Evolutionary conservation across 768 basidiomycete species (phyloP).

Genomic region (Termitomyces sp.): DNA sequence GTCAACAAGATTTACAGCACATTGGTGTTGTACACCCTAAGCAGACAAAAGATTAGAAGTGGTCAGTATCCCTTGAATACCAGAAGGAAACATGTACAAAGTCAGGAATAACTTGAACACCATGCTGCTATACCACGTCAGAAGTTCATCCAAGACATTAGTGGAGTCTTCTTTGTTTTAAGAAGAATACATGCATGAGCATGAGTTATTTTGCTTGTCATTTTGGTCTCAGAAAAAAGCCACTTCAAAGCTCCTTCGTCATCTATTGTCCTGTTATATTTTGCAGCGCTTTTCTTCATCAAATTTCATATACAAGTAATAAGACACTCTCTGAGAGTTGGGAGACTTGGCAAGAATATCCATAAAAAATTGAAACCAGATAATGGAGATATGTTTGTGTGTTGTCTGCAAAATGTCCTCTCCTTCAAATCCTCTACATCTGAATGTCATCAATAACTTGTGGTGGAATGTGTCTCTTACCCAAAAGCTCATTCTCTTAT

Average conservation of each 20-base stretch:
- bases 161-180: too few species aligned
- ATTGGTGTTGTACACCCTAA: too few species aligned
- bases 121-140: too few species aligned
- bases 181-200: too few species aligned
- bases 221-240: not conserved
- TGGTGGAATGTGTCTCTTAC: not conserved
- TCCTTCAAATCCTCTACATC: not conserved
- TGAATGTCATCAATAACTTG: not conserved
- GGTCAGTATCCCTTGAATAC: too few species aligned
- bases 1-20: too few species aligned
- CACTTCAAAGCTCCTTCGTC: not conserved
- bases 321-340: not conserved
- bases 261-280: not conserved
- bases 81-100: too few species aligned
- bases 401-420: not conserved
- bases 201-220: too few species aligned
- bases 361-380: constrained; percentile 4
- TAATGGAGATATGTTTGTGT: not conserved
- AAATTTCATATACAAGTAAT: not conserved
- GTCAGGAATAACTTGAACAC: too few species aligned
- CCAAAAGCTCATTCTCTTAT: too few species aligned
- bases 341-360: not conserved
- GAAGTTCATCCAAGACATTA: too few species aligned
- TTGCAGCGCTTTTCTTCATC: not conserved
- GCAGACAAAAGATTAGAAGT: too few species aligned